Conservation (phyloP, 2,329 filamentous ascomycete species). For the Aspergillus fijiensis region DNA sequence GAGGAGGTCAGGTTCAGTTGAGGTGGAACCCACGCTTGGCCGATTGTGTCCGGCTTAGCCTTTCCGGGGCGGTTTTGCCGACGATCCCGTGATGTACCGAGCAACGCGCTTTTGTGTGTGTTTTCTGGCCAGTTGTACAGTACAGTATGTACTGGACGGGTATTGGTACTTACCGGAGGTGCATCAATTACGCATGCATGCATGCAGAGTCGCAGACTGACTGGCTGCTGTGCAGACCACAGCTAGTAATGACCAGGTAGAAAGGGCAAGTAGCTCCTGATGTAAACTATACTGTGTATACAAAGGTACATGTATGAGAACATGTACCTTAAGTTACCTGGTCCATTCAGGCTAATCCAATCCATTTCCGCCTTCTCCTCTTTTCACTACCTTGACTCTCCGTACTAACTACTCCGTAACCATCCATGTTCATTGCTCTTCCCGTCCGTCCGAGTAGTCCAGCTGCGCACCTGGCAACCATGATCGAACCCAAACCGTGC, state of each 20-base stretch:
- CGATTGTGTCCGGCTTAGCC: constrained; percentile 36
- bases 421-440: neutral
- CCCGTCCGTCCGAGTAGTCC: neutral
- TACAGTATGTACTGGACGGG: too few species aligned
- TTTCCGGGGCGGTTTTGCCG: constrained; percentile 46
- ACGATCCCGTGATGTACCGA: constrained; percentile 45
- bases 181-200: too few species aligned
- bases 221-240: too few species aligned
- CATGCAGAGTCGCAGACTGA: too few species aligned
- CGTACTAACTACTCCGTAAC: too few species aligned
- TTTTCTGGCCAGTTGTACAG: neutral
- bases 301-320: neutral
- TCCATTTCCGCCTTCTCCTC: neutral
- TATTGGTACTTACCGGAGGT: too few species aligned
- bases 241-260: too few species aligned
- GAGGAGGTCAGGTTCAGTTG: constrained; percentile 12
- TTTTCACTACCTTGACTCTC: neutral
- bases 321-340: neutral
- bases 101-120: constrained; percentile 14
- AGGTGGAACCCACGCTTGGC: constrained; percentile 26
- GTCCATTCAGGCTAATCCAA: neutral
- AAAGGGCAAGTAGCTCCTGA: neutral
- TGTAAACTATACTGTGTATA: neutral
- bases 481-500: constrained; percentile 4
- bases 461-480: neutral